Conservation (phyloP, 2,329 filamentous ascomycete genomes). For the Stachybotrys echinatus region DNA sequence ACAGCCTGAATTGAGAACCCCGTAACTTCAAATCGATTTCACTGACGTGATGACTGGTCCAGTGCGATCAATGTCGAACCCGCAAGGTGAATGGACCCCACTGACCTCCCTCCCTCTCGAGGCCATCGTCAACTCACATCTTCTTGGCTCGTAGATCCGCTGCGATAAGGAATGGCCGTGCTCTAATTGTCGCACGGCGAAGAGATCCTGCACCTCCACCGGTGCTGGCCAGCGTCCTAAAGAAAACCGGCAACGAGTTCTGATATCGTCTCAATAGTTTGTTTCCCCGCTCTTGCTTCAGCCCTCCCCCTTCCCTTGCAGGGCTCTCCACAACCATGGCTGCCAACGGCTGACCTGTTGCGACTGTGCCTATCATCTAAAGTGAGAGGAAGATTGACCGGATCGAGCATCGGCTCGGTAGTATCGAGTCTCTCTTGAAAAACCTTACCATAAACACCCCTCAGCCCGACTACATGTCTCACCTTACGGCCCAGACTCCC, state of each 20-base stretch:
- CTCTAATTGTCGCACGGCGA: slow-evolving; percentile 51
- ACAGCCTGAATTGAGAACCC: neutral
- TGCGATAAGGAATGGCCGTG: slow-evolving; percentile 55
- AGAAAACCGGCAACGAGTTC: slow-evolving; percentile 48
- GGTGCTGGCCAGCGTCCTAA: slow-evolving; percentile 49
- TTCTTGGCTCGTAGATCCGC: slow-evolving; percentile 38
- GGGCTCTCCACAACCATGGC: neutral
- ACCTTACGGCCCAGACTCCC: neutral
- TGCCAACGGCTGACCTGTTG: neutral
- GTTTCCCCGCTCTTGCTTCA: slow-evolving; percentile 15
- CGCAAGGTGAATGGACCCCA: slow-evolving; percentile 29
- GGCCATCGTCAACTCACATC: slow-evolving; percentile 7
- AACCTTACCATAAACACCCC: slow-evolving; percentile 22
- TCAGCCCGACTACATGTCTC: slow-evolving; percentile 15
- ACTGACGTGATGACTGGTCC: neutral
- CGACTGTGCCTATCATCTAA: neutral
- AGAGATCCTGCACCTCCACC: slow-evolving; percentile 48
- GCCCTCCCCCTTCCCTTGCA: no score
- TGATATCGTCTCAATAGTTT: slow-evolving; percentile 58
- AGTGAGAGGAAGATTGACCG: slow-evolving; percentile 50
- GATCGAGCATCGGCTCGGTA: slow-evolving; percentile 38
- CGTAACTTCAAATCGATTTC: neutral
- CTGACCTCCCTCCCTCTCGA: neutral
- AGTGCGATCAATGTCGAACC: slow-evolving; percentile 41
- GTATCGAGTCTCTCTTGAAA: slow-evolving; percentile 38